Conservation (phyloP, 257 asterid genomes). For the Gentiana straminea region DNA sequence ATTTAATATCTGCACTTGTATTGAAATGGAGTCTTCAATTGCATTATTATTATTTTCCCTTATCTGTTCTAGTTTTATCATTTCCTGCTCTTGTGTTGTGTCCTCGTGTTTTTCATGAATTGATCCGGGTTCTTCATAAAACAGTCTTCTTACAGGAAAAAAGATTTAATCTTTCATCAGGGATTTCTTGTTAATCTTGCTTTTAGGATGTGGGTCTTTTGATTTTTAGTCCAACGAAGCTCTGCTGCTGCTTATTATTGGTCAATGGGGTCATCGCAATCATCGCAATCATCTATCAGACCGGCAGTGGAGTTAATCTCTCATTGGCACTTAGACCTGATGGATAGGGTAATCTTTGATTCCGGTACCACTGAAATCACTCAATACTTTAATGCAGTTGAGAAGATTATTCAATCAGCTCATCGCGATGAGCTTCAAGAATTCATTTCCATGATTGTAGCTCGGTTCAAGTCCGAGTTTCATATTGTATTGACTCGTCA, state of each 20-base stretch:
- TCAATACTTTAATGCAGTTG: slow-evolving; percentile 20
- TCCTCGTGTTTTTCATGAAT: too few relatives aligned
- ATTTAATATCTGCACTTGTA: too few relatives aligned
- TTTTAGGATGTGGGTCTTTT: too few relatives aligned
- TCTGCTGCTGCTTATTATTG: neutral
- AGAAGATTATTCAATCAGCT: slow-evolving; percentile 15
- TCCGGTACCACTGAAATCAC: slow-evolving; percentile 10
- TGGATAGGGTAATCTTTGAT: slow-evolving; percentile 15
- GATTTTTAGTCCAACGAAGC: too few relatives aligned
- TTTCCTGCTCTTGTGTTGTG: too few relatives aligned
- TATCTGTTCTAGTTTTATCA: too few relatives aligned
- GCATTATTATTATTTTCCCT: too few relatives aligned
- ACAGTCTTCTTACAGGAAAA: too few relatives aligned
- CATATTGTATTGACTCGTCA: slow-evolving; percentile 7
- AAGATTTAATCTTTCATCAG: too few relatives aligned
- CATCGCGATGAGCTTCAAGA: slow-evolving; percentile 3
- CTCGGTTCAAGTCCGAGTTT: slow-evolving; percentile 14
- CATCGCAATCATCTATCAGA: neutral
- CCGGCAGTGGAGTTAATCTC: slow-evolving; percentile 12
- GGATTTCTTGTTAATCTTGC: too few relatives aligned
- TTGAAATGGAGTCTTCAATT: too few relatives aligned
- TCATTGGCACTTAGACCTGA: slow-evolving; percentile 17
- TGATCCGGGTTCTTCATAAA: too few relatives aligned
- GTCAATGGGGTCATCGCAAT: slow-evolving; percentile 9
- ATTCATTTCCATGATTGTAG: slow-evolving; percentile 7